Evolutionary conservation across 345 rosid genomes (phyloP), one percentile per base, ranked within the genome.

Genomic region (Populus simonii): DNA sequence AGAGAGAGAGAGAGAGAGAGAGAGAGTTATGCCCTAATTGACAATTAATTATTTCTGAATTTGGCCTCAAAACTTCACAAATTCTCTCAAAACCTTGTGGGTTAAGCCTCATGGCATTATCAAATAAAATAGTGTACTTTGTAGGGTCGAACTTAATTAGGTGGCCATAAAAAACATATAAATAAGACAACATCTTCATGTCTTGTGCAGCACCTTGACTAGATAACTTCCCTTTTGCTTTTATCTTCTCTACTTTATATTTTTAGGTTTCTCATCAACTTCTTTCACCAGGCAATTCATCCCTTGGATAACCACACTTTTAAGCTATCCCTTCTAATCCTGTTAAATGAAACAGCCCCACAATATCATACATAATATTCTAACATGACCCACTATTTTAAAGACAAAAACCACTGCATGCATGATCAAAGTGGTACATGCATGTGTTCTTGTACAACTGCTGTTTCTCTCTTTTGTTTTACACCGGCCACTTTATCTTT

Each of bases 201-300:
- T 80, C 78, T 61, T 73, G 76, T 81, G 80, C 85, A 76, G 67
- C 84, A 55, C 39, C 71, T 78, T 74, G 55, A 78, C 79, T 22
- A 11, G 45, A 51, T 70, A 75, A 51, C 71, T 78, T 33, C 61
- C 29, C 2, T 73, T 71, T 63, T 41, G 38, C 65, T 36, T 22
- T 38, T 49, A 27, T 23, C 25, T 66, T 55, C 36, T 4, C 36
- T 33, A 33, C 36, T 22, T 38, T 39, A 27, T 23, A 22, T 66
- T 55, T 27, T 7, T 23, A 33, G 9, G 11, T 47, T 66, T 71
- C 33, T 62, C 25, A 15, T 3, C 6, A 35, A 62, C 41, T 27
- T 53, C 20, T 45, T 43, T 18, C 78, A 33, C 7, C 7, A 66
- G 47, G 61, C 29, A 51, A n/a, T 31, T 72, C 53, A 29, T 61